Evolutionary conservation across 176 grass and related monocot species (phyloP), one percentile per base, ranked within the genome.

Genomic region (Avena insularis): DNA sequence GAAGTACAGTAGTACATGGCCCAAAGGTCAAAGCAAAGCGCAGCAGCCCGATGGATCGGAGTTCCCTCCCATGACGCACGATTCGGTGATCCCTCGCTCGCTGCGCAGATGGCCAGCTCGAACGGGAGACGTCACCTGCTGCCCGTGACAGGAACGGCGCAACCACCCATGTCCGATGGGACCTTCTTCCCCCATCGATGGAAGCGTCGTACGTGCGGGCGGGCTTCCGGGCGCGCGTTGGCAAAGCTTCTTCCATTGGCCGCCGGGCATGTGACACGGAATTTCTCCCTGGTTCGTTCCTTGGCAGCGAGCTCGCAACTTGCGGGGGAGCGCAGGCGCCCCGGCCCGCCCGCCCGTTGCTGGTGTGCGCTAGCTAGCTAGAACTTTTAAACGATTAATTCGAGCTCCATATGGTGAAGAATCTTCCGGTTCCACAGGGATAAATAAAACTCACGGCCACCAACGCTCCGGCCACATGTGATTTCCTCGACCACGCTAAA

Each of bases 71-170:
- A 81, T 68, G 38, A 10, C 8, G 72, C 73, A 71, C 23, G 27
- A 38, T 54, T 55, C 1, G 3, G 12, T 4, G 1, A 46, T 31
- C 9, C 45, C 75, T 69, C 25, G 79, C 54, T 64, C 33, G 33
- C 3, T 35, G 33, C 33, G 79, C 84, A 79, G 35, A 79, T 80
- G 89, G 79, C 58, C 89, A 91, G 85, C 58, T 69, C 76, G 1
- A 29, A n/a, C 58, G 69, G 45, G 46, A 9, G 81, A 48, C 50
- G 89, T 87, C 67, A 40, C 54, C 1, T 31, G 29, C 29, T 59
- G 4, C 79, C 81, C 9, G 17, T 84, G 81, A 91, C 89, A 81
- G 3, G 25, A 84, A 88, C 40, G 81, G 69, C 89, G 40, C 81
- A 88, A 91, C 89, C 36, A 91, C 85, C 85, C 12, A 63, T 4